Base-by-base conservation (phyloP, 768 basidiomycete genomes). In the Strobilomyces confusus region DNA sequence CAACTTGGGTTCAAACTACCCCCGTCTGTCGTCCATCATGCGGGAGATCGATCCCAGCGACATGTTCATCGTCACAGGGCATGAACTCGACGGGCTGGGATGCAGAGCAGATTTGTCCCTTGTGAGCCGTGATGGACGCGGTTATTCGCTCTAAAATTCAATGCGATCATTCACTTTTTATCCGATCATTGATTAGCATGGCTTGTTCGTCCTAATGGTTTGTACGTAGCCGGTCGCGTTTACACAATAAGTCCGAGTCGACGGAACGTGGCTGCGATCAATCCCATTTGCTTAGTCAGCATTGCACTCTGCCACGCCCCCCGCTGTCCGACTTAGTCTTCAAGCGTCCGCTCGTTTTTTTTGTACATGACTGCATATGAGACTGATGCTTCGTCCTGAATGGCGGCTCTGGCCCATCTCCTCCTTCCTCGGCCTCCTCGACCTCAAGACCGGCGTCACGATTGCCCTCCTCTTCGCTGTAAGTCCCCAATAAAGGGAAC, bases 361-460 rank as follows among this genome's bases (percentile, higher is more conserved):
- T 54, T 33, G 58, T 72, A 70, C 67, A 72, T 72, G 69, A 58
- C 58, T 59, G 61, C 70, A 57, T 58, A 89, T 89, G 89, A 89
- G 83, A 76, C 83, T 91, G 63, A 89, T 79, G 67, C 80, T 91
- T 65, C 85, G 85, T 66, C 86, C 83, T 65, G 81, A 89, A 82
- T 90, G 87, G 82, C 79, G 88, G 69, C 80, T 89, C 57, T 83
- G 87, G 81, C 89, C 91, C 32, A 73, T 93, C 48, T 75, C 81
- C 49, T 91, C 91, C 2, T 95, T 95, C 71, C 75, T 92, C 43
- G 90, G 90, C 49, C 68, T 92, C 45, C 79, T 95, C 58, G 95
- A 98, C 75, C 81, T 98, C 70, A 98, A 98, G 75, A 91, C 91
- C 1, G 95, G 93, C 45, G 93, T 92, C 54, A 88, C 81, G 44